These are phyloP conservation scores for Trichophyton mentagrophytes DNA, from an alignment of 2,329 filamentous ascomycete species.

Conservation along the genomic window DNA sequence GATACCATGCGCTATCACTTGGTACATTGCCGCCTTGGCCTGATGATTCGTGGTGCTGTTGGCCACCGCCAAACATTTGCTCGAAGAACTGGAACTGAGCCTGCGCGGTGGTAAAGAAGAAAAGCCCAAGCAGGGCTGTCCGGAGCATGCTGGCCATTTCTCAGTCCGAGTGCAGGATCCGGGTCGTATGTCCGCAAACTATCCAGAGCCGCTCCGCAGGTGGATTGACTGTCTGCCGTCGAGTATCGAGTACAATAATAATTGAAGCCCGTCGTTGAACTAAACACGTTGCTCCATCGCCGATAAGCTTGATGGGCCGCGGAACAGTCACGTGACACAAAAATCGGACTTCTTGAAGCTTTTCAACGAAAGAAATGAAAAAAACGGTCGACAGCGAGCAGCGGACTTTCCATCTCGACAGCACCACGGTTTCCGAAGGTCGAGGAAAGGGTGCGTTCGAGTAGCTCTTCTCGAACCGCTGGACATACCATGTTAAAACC, in stretches of 20 bases:
- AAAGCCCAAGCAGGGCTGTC: conserved; percentile 30
- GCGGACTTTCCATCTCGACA: neutral
- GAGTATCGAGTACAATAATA: too few species aligned
- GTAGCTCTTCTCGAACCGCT: conserved; percentile 7
- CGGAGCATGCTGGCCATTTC: neutral
- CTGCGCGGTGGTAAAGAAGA: conserved; percentile 48
- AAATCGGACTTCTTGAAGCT: neutral
- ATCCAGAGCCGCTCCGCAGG: neutral
- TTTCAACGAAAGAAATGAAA: neutral
- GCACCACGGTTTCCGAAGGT: neutral
- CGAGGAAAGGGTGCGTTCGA: neutral
- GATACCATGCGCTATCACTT: conserved; percentile 73
- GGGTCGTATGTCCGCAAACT: neutral
- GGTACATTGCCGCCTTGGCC: conserved; percentile 64
- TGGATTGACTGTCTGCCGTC: neutral
- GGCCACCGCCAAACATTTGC: conserved; percentile 70
- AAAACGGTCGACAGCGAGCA: neutral
- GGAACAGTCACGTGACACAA: neutral
- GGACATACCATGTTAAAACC: conserved; percentile 31
- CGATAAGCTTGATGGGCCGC: neutral
- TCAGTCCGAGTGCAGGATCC: neutral
- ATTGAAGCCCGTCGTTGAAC: neutral
- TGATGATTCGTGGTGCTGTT: conserved; percentile 43
- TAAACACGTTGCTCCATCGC: neutral
- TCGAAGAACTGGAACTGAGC: conserved; percentile 97